Evolutionary conservation across 768 basidiomycete genomes (phyloP).

Genomic region (Leccinum barrowsii): DNA sequence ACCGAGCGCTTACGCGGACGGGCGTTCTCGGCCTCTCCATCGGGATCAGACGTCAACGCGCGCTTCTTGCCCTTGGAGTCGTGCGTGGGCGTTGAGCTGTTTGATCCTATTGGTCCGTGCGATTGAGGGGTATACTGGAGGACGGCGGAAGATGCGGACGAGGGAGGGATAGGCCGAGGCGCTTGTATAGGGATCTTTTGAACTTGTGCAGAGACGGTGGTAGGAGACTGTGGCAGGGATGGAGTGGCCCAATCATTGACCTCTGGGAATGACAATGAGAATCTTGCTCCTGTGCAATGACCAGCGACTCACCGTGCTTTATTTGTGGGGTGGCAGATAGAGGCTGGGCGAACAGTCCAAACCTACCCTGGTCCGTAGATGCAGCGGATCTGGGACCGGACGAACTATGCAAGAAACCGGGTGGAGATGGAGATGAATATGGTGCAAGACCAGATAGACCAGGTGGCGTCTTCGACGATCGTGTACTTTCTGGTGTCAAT

Average conservation of each 20-base stretch:
- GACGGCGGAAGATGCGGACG: slow-evolving; percentile 35
- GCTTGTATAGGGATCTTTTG: slow-evolving; percentile 28
- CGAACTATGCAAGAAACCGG: slow-evolving; percentile 32
- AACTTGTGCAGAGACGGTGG: slow-evolving; percentile 3
- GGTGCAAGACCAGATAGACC: slow-evolving; percentile 31
- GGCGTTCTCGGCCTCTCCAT: slow-evolving; percentile 22
- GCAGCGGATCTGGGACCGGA: slow-evolving; percentile 23
- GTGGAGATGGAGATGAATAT: slow-evolving; percentile 34
- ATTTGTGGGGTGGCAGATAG: slow-evolving; percentile 23
- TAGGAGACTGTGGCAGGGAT: slow-evolving; percentile 15
- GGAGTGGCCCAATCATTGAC: slow-evolving; percentile 24
- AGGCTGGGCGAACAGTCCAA: slow-evolving; percentile 16
- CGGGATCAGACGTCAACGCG: slow-evolving; percentile 25
- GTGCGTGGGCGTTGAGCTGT: slow-evolving; percentile 25
- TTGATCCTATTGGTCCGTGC: slow-evolving; percentile 15
- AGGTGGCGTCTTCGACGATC: slow-evolving; percentile 32
- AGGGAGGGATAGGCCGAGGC: slow-evolving; percentile 24
- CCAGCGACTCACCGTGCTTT: slow-evolving; percentile 25
- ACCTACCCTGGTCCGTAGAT: slow-evolving; percentile 17
- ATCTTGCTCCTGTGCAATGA: neutral
- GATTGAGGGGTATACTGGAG: slow-evolving; percentile 25
- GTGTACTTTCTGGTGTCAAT: slow-evolving; percentile 30
- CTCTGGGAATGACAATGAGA: slow-evolving; percentile 14
- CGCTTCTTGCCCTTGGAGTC: slow-evolving; percentile 39
- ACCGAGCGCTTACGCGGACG: slow-evolving; percentile 35